Conservation (phyloP, 768 basidiomycete species). For the Sarcomyxa edulis region DNA sequence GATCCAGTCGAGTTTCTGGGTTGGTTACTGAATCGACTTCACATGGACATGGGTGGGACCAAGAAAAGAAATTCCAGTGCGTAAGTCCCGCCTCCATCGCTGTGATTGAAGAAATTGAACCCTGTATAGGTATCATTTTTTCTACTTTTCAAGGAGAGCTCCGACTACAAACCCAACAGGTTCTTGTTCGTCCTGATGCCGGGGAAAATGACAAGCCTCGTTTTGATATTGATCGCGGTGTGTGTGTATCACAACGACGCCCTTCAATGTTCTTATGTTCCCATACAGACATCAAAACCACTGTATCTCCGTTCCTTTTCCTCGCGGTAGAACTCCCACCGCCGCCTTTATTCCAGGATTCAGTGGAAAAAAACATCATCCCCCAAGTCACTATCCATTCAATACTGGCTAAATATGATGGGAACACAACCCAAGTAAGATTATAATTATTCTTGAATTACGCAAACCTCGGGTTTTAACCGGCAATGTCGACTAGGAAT, state of each 20-base stretch:
- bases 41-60: conserved; percentile 92
- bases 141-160: conserved; percentile 93
- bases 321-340: conserved; percentile 94
- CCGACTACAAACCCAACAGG: conserved; percentile 89
- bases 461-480: background rate
- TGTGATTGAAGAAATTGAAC: conserved; percentile 5
- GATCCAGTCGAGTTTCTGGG: conserved; percentile 95
- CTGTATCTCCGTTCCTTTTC: conserved; percentile 89
- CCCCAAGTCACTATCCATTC: conserved; percentile 93
- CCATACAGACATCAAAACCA: conserved; percentile 73
- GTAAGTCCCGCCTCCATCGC: conserved; percentile 23
- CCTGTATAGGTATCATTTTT: conserved; percentile 77
- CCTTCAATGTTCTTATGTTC: conserved; percentile 3
- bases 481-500: conserved; percentile 77
- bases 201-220: conserved; percentile 76
- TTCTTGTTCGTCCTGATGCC: conserved; percentile 75
- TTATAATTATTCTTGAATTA: conserved; percentile 12
- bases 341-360: conserved; percentile 95
- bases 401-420: conserved; percentile 92
- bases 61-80: conserved; percentile 87
- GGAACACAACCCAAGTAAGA: conserved; percentile 77
- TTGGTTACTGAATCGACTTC: conserved; percentile 92
- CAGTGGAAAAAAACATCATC: conserved; percentile 97
- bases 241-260: conserved; percentile 14
- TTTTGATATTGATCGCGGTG: conserved; percentile 94